A percentile compares a stretch with the other conserved stretches of the same genome.
Conservation (phyloP, 2,329 filamentous ascomycete species). For the Colletotrichum sp. region DNA sequence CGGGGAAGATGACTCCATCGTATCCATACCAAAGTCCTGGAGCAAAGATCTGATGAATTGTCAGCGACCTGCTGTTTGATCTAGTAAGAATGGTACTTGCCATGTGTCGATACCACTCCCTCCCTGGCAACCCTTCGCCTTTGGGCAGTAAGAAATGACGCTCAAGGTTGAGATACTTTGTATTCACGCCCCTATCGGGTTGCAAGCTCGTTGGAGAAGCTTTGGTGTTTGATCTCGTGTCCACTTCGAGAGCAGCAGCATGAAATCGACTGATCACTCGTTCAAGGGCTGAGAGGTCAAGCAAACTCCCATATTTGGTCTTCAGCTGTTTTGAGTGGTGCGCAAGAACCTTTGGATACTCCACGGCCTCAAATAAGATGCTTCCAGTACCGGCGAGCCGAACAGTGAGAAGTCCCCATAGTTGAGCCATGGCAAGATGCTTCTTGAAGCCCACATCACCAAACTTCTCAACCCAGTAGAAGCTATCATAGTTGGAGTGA, state of each 20-base stretch:
- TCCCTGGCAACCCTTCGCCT: not conserved
- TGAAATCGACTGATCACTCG: not conserved
- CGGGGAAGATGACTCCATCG: not conserved
- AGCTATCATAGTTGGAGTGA: constrained; percentile 77
- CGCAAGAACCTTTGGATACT: not conserved
- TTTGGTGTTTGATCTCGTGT: not conserved
- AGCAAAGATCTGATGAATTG: not conserved
- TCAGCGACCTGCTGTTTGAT: not conserved
- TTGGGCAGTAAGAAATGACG: not conserved
- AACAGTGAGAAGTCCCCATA: constrained; percentile 35
- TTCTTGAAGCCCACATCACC: constrained; percentile 64
- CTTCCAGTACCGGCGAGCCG: constrained; percentile 11
- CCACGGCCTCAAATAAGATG: not conserved
- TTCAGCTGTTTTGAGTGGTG: not conserved
- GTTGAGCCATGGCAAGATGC: constrained; percentile 54
- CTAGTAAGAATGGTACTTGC: not conserved
- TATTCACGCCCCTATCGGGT: not conserved
- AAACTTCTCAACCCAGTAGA: constrained; percentile 74
- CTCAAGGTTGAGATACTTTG: not conserved
- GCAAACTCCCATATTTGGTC: not conserved
- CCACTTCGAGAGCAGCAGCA: not conserved
- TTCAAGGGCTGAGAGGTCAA: not conserved
- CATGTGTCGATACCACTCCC: not conserved
- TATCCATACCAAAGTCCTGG: not conserved
- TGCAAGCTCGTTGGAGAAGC: not conserved